Base-by-base conservation (phyloP, 768 basidiomycete species). In the Lenzites betulinus region DNA sequence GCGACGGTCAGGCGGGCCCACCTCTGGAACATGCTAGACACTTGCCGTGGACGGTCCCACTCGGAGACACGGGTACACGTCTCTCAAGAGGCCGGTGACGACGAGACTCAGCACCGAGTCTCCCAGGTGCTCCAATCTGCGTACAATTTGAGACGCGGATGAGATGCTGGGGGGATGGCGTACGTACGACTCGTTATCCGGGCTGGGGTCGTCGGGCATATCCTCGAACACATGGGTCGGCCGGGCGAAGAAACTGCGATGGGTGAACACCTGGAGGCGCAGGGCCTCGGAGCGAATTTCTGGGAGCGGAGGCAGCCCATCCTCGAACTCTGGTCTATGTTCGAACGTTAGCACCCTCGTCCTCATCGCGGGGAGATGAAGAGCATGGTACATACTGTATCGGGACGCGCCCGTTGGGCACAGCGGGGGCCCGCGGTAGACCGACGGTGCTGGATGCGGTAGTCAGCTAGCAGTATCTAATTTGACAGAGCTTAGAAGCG, bases 211-310 rank as follows among this genome's bases (percentile, higher is more conserved):
- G 63, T 83, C 78, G 0, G 79, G 82, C 38, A 76, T 79, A 71
- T 93, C 91, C 69, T 93, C 91, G 64, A 93, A 93, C 25, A 90
- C 76, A 65, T 89, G 84, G 7, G 83, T 86, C 0, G 90, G 89
- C 2, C 91, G 79, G 0, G 82, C 90, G 66, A 77, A 82, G 67
- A 78, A 82, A 69, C 87, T 88, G 36, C 90, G 85, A 68, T 93
- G 91, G 1, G 91, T 93, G 69, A 89, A 92, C 1, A 91, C 81
- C 67, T 82, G 84, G 38, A 69, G 71, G 42, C 75, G 73, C 53
- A 89, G 80, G 1, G 72, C 73, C 1, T 75, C 69, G 11, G 78
- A 73, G 15, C 70, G 58, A 60, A 93, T 87, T 47, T 73, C 64
- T 0, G 91, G 90, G 1, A 92, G 79, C 4, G 79, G 71, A 0